Evolutionary conservation across 2,329 filamentous ascomycete species (phyloP), one percentile per base, ranked within the genome.

Genomic region (Colletotrichum simmondsii): DNA sequence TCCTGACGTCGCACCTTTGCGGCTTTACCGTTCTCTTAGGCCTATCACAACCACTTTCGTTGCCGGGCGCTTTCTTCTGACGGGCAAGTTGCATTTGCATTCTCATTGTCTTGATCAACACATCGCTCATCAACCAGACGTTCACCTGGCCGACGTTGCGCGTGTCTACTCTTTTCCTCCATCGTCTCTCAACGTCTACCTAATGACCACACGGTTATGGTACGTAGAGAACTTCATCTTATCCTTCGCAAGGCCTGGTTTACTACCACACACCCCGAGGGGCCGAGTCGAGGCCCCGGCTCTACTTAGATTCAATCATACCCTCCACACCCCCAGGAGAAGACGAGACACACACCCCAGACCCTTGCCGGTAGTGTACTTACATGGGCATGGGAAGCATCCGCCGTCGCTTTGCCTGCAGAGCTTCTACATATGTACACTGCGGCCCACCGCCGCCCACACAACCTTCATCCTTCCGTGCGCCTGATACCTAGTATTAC

Each of bases 331-430:
- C 72, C 72, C 72, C 61, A 69, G 61, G 14, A 70, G 46, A 37
- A 70, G 57, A 65, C 52, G 58, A 69, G 42, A 66, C 70, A 73
- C 71, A n/a, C 46, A 49, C 70, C 70, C 46, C 42, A 66, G 58
- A 74, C 66, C 73, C 73, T 74, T 74, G 73, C 73, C 71, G 71
- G 73, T 73, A 74, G 49, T 73, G 73, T 73, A 74, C 56, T 73
- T 73, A 46, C 71, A 60, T 62, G 32, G 69, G 53, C 71, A 60
- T 62, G 46, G 69, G 53, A 61, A 63, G 24, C 52, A 62, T 66
- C 69, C 64, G 56, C 61, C 30, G 65, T 59, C 37, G 37, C 66
- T 71, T 26, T 65, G 60, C 60, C 68, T 62, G 71, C 65, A 65
- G 65, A 59, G 63, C 63, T 42, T 67, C 60, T 73, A 74, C 73